A percentile compares a stretch with the other conserved stretches of the same genome.
These are phyloP conservation scores for Carallia pectinifolia DNA, from an alignment of 345 rosid genomes.

Conservation along the genomic window DNA sequence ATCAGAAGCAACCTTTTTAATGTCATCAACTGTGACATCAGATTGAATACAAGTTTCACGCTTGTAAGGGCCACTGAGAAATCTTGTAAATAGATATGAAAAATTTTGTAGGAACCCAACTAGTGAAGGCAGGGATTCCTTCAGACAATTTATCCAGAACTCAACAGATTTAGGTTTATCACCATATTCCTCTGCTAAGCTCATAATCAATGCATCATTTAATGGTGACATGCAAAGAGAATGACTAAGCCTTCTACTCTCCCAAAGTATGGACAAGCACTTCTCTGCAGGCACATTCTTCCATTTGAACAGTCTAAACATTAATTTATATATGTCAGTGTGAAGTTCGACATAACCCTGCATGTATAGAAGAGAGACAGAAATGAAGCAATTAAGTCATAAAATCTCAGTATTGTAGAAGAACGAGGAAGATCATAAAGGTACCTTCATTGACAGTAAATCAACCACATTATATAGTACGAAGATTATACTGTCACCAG, in stretches of 20 bases:
- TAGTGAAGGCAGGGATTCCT: conserved; percentile 51
- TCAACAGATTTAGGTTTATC: conserved; percentile 45
- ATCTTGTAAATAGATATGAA: conserved; percentile 33
- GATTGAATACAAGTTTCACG: conserved; percentile 30
- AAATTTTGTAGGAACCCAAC: conserved; percentile 66
- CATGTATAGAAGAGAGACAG: conserved; percentile 18
- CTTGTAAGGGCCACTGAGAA: conserved; percentile 22
- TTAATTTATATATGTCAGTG: conserved; percentile 45
- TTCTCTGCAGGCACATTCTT: conserved; percentile 53
- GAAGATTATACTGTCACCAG: conserved; percentile 46
- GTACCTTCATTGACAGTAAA: conserved; percentile 76
- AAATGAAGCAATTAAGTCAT: conserved; percentile 11
- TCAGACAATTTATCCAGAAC: conserved; percentile 68
- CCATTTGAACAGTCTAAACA: conserved; percentile 47
- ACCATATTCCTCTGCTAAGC: conserved; percentile 48
- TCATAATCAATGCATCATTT: conserved; percentile 47
- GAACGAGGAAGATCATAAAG: conserved; percentile 18
- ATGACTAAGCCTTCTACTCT: conserved; percentile 79
- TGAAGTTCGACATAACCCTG: conserved; percentile 66
- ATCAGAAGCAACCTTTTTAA: conserved; percentile 55
- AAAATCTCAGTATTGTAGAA: conserved; percentile 1
- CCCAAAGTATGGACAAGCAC: conserved; percentile 67
- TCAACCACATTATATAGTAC: conserved; percentile 63
- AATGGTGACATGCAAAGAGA: conserved; percentile 79
- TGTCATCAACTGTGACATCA: conserved; percentile 44